Evolutionary conservation across 257 asterid species (phyloP).

Genomic region (Plantago major): DNA sequence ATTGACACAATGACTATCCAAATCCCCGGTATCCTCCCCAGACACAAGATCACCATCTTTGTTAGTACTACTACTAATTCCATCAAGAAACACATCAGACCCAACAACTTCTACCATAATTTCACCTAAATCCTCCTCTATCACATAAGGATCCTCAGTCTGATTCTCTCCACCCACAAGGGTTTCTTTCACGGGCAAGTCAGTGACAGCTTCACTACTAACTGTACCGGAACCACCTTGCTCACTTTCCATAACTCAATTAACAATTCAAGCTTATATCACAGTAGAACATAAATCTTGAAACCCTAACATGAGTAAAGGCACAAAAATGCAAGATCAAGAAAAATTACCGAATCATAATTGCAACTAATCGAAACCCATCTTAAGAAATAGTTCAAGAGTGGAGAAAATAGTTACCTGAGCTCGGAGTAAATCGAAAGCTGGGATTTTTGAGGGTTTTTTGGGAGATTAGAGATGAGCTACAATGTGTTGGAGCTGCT

Average conservation of each 20-base stretch:
- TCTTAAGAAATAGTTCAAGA: slow-evolving; percentile 10
- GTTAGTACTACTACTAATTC: slow-evolving; percentile 42
- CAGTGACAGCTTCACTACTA: slow-evolving; percentile 28
- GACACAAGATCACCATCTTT: slow-evolving; percentile 27
- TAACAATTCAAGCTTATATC: slow-evolving; percentile 15
- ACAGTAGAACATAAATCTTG: slow-evolving; percentile 8
- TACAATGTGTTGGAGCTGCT: neutral
- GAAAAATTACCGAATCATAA: slow-evolving; percentile 16
- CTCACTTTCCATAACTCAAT: slow-evolving; percentile 49
- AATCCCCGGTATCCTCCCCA: slow-evolving; percentile 13
- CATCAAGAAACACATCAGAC: slow-evolving; percentile 78
- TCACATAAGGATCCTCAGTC: slow-evolving; percentile 31
- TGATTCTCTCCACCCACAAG: slow-evolving; percentile 31
- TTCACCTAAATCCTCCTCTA: slow-evolving; percentile 54
- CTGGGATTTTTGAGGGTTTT: slow-evolving; percentile 37
- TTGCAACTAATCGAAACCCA: slow-evolving; percentile 3
- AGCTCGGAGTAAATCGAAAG: slow-evolving; percentile 26
- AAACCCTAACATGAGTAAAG: slow-evolving; percentile 36
- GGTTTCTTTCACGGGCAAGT: slow-evolving; percentile 27
- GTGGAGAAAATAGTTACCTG: slow-evolving; percentile 37
- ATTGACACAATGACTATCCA: slow-evolving; percentile 21
- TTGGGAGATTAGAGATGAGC: slow-evolving; percentile 23
- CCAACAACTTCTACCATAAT: slow-evolving; percentile 85
- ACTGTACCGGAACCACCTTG: slow-evolving; percentile 44
- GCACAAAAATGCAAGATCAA: slow-evolving; percentile 12